A percentile compares a stretch with the other conserved stretches of the same genome.
phyloP scores from a whole-genome alignment of 257 asterid species.

The Nicotiana benthamiana region DNA sequence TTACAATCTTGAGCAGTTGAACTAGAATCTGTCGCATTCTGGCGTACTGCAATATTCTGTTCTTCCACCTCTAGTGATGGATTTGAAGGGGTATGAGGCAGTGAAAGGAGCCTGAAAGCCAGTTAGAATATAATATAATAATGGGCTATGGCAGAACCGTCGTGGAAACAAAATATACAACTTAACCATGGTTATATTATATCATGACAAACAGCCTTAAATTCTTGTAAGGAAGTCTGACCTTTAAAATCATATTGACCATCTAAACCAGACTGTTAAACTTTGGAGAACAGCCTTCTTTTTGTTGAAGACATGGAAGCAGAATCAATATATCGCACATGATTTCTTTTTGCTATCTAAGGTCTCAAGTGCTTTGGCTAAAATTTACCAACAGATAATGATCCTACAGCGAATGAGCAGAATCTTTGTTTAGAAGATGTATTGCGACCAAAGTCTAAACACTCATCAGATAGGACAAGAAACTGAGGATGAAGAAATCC shows the following conservation, averaged over 20 bases:
- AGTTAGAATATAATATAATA: background rate
- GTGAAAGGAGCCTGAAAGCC: slow-evolving; percentile 50
- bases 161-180: background rate
- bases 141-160: background rate
- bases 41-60: slow-evolving; percentile 10
- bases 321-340: background rate
- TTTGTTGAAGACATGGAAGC: background rate
- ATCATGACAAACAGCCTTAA: background rate
- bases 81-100: slow-evolving; percentile 31
- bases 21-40: slow-evolving; percentile 5
- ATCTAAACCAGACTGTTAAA: background rate
- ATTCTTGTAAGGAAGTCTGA: background rate
- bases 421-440: background rate
- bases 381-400: background rate
- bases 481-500: background rate
- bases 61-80: slow-evolving; percentile 23
- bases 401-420: background rate
- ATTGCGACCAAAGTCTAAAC: background rate
- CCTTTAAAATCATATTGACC: background rate
- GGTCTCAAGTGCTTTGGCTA: background rate
- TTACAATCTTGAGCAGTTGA: slow-evolving; percentile 18
- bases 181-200: background rate
- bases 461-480: background rate
- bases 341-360: background rate
- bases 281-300: background rate